Evolutionary conservation across 2,329 filamentous ascomycete genomes (phyloP).

Genomic region (Aspergillus thermomutatus): DNA sequence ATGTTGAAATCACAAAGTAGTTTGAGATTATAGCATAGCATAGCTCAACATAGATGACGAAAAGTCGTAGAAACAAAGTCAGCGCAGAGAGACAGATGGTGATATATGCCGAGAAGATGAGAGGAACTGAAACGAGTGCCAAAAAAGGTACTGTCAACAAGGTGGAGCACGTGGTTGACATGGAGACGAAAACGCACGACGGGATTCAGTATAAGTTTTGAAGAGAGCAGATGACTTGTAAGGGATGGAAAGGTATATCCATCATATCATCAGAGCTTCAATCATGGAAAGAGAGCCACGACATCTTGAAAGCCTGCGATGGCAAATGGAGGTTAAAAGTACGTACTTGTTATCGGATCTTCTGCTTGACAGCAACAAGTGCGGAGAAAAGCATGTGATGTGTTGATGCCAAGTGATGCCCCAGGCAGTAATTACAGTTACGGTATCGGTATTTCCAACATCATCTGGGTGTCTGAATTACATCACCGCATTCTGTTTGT

Average conservation of each 20-base stretch:
- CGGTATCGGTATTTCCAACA: background rate
- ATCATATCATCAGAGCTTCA: background rate
- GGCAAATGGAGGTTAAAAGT: background rate
- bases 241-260: background rate
- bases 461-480: conserved; percentile 2
- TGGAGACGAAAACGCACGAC: conserved; percentile 16
- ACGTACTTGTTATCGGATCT: background rate
- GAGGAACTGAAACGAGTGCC: conserved; percentile 59
- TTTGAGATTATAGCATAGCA: conserved; percentile 56
- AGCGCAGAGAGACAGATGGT: conserved; percentile 62
- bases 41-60: conserved; percentile 63
- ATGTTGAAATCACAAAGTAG: conserved; percentile 44
- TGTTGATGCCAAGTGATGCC: conserved; percentile 8
- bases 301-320: background rate
- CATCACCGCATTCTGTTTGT: conserved; percentile 2
- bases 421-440: conserved; percentile 5
- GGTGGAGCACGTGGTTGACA: conserved; percentile 27
- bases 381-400: conserved; percentile 24
- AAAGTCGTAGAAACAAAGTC: conserved; percentile 58
- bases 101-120: conserved; percentile 60
- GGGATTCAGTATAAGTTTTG: background rate
- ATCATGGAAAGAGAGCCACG: background rate
- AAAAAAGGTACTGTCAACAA: conserved; percentile 60
- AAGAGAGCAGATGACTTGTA: background rate
- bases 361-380: conserved; percentile 6